Evolutionary conservation across 73 alveolate species (phyloP).

Genomic region (Blepharisma japonicum): DNA sequence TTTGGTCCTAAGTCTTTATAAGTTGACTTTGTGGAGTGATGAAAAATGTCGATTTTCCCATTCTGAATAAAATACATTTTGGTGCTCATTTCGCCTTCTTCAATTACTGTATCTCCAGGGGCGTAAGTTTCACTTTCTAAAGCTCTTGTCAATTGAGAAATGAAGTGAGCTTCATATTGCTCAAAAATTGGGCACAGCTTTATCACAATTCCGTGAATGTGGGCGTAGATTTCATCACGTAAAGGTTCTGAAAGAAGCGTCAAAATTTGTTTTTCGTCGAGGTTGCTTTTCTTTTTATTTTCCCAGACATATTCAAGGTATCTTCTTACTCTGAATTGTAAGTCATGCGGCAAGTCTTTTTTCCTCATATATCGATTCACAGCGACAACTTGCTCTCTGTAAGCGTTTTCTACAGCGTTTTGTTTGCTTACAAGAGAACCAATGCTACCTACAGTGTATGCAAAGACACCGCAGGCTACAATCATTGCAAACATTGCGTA

Average conservation of each 20-base stretch:
- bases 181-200: slow-evolving; percentile 38
- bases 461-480: slow-evolving; percentile 60
- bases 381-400: slow-evolving; percentile 39
- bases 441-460: slow-evolving; percentile 54
- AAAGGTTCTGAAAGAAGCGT: slow-evolving; percentile 45
- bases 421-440: slow-evolving; percentile 44
- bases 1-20: slow-evolving; percentile 20
- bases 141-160: slow-evolving; percentile 55
- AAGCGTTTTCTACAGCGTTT: slow-evolving; percentile 33
- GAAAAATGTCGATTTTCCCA: slow-evolving; percentile 62
- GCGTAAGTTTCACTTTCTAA: slow-evolving; percentile 69
- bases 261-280: slow-evolving; percentile 49
- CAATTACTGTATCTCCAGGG: slow-evolving; percentile 78
- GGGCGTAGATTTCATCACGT: slow-evolving; percentile 45
- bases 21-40: slow-evolving; percentile 38
- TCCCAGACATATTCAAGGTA: slow-evolving; percentile 44
- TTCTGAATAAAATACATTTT: slow-evolving; percentile 71
- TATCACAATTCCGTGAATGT: slow-evolving; percentile 55
- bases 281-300: slow-evolving; percentile 32
- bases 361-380: slow-evolving; percentile 45
- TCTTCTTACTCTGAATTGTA: slow-evolving; percentile 37
- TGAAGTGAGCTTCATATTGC: slow-evolving; percentile 35
- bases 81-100: slow-evolving; percentile 81
- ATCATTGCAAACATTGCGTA: slow-evolving; percentile 54
- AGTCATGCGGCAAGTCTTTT: slow-evolving; percentile 38